Evolutionary conservation across 768 basidiomycete genomes (phyloP).

Genomic region (Rhizopogon vesiculosus): DNA sequence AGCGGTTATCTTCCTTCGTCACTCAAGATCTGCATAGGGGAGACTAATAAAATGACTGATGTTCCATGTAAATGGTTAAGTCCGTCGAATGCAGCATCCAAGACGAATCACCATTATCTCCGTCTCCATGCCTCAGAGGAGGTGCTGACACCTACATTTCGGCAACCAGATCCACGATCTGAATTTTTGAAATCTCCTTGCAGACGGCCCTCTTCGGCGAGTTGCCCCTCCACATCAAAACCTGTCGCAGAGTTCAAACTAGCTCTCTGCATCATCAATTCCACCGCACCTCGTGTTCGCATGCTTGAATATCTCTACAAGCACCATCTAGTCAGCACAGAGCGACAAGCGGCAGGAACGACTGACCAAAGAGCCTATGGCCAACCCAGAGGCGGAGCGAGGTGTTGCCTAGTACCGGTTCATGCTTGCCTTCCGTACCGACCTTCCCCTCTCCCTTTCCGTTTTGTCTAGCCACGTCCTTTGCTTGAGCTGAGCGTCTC

Average conservation of each 20-base stretch:
- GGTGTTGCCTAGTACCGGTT: slow-evolving; percentile 52
- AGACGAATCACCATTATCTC: neutral
- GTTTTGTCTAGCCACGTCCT: slow-evolving; percentile 8
- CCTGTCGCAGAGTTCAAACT: neutral
- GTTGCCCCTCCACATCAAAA: neutral
- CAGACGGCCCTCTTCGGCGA: too few relatives aligned
- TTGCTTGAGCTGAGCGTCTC: slow-evolving; percentile 58
- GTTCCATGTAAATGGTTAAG: too few relatives aligned
- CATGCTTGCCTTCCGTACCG: slow-evolving; percentile 18
- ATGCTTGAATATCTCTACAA: slow-evolving; percentile 56
- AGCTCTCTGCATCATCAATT: slow-evolving; percentile 5
- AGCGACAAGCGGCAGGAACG: neutral
- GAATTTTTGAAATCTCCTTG: neutral
- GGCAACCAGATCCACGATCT: neutral
- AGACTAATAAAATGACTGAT: too few relatives aligned
- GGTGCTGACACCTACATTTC: neutral
- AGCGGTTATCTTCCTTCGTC: too few relatives aligned
- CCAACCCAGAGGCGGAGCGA: slow-evolving; percentile 70
- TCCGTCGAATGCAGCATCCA: neutral
- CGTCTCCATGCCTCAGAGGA: neutral
- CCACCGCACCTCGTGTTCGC: slow-evolving; percentile 34
- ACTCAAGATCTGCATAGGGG: too few relatives aligned
- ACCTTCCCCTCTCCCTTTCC: neutral
- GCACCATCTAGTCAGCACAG: neutral
- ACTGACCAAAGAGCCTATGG: slow-evolving; percentile 60